phyloP scores from a whole-genome alignment of 768 basidiomycete genomes.

The Floccularia luteovirens region DNA sequence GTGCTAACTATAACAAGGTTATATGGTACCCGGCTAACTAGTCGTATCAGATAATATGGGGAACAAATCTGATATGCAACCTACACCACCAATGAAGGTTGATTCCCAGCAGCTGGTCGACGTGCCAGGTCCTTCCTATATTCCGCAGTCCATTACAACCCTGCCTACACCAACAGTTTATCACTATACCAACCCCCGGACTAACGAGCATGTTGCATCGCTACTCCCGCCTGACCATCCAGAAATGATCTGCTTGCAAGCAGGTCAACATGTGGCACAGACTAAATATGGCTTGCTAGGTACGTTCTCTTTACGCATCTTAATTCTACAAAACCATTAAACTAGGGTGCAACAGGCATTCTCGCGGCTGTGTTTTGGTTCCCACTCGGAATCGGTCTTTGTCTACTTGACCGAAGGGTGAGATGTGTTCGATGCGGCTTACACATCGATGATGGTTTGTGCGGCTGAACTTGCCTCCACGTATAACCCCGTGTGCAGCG shows the following conservation, averaged over 20 bases:
- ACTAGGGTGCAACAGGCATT: slow-evolving; percentile 37
- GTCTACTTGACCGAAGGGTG: slow-evolving; percentile 67
- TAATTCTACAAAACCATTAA: slow-evolving; percentile 4
- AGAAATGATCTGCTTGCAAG: slow-evolving; percentile 80
- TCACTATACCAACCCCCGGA: slow-evolving; percentile 60
- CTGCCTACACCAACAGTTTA: slow-evolving; percentile 57
- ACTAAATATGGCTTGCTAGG: slow-evolving; percentile 68
- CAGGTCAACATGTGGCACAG: slow-evolving; percentile 56
- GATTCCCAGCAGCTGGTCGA: slow-evolving; percentile 4
- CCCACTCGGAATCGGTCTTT: slow-evolving; percentile 73
- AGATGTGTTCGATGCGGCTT: slow-evolving; percentile 49
- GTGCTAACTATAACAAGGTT: slow-evolving; percentile 5
- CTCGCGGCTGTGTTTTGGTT: slow-evolving; percentile 86
- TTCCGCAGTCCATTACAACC: too few relatives aligned
- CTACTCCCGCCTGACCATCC: slow-evolving; percentile 72
- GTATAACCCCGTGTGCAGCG: too few relatives aligned
- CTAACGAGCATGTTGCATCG: slow-evolving; percentile 51
- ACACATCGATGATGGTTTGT: slow-evolving; percentile 35
- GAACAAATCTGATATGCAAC: slow-evolving; percentile 1
- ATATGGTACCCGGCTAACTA: too few relatives aligned
- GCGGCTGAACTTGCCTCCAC: slow-evolving; percentile 26
- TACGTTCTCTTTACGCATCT: slow-evolving; percentile 20
- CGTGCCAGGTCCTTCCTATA: slow-evolving; percentile 17
- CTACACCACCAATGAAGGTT: slow-evolving; percentile 2
- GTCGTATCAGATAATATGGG: too few relatives aligned